phyloP scores from a whole-genome alignment of 2,329 filamentous ascomycete species.

The Paecilomyces sp. region DNA sequence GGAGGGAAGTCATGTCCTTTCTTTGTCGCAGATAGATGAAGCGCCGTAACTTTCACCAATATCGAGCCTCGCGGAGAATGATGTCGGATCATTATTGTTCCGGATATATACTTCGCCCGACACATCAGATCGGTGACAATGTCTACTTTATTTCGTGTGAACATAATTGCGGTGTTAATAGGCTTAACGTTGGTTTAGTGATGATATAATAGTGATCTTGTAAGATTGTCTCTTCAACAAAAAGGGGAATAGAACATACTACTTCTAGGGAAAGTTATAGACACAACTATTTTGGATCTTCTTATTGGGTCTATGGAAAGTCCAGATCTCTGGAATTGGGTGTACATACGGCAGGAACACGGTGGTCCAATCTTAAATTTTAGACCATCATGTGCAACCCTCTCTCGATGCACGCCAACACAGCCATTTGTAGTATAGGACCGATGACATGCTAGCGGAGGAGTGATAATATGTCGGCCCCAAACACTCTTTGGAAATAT shows the following conservation, averaged over 20 bases:
- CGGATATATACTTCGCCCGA: background rate
- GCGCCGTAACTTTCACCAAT: background rate
- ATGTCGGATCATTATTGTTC: slow-evolving; percentile 5
- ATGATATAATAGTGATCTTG: too few species aligned
- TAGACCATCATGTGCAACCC: background rate
- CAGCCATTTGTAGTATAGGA: background rate
- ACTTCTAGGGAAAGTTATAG: background rate
- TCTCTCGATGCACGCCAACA: background rate
- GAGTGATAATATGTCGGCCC: background rate
- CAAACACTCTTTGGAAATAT: background rate
- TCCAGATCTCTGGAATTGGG: background rate
- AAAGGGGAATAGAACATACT: background rate
- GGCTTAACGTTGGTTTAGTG: too few species aligned
- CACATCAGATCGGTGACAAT: background rate
- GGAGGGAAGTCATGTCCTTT: background rate
- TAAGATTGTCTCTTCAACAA: background rate
- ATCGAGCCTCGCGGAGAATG: background rate
- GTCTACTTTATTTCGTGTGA: too few species aligned
- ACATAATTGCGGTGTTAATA: too few species aligned
- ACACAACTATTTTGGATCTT: background rate
- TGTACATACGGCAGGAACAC: background rate
- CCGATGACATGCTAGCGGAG: background rate
- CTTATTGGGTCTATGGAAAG: background rate
- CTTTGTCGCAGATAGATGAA: slow-evolving; percentile 5
- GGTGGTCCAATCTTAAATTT: background rate